Evolutionary conservation across 164 flowering plant genomes (phyloP).

Genomic region (Umbilicus rupestris): DNA sequence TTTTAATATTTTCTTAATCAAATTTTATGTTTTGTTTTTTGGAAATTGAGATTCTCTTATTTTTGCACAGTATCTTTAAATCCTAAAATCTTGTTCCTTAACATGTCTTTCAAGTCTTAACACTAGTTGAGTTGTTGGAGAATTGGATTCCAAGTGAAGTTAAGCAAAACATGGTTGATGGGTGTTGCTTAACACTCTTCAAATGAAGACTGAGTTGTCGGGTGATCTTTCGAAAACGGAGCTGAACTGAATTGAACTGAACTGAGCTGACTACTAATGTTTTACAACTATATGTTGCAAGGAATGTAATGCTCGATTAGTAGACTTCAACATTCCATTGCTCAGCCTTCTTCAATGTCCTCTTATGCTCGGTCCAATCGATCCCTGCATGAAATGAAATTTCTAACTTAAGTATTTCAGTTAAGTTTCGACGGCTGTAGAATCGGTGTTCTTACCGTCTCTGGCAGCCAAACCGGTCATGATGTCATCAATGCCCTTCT

Average conservation of each 20-base stretch:
- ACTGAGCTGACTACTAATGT: no score
- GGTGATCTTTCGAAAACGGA: no score
- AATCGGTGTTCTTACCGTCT: slow-evolving; percentile 48
- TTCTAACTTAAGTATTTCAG: background rate
- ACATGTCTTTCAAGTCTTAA: no score
- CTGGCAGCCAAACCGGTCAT: slow-evolving; percentile 73
- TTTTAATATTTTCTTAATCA: no score
- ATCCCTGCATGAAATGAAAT: slow-evolving; percentile 37
- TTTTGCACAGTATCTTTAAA: no score
- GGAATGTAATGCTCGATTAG: slow-evolving; percentile 18
- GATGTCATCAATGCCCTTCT: slow-evolving; percentile 96
- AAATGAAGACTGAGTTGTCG: background rate
- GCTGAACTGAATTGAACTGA: no score
- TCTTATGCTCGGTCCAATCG: slow-evolving; percentile 84
- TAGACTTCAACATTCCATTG: slow-evolving; percentile 99
- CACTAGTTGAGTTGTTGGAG: no score
- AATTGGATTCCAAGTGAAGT: slow-evolving; percentile 1
- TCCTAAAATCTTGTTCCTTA: no score
- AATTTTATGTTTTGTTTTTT: no score
- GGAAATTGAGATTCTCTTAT: no score
- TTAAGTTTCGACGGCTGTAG: background rate
- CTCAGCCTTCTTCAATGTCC: slow-evolving; percentile 77
- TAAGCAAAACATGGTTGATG: slow-evolving; percentile 5
- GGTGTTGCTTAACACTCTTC: background rate
- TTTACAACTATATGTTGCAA: no score